Evolutionary conservation across 495 filamentous ascomycete species (phyloP).

Genomic region (Aspergillus homomorphus): DNA sequence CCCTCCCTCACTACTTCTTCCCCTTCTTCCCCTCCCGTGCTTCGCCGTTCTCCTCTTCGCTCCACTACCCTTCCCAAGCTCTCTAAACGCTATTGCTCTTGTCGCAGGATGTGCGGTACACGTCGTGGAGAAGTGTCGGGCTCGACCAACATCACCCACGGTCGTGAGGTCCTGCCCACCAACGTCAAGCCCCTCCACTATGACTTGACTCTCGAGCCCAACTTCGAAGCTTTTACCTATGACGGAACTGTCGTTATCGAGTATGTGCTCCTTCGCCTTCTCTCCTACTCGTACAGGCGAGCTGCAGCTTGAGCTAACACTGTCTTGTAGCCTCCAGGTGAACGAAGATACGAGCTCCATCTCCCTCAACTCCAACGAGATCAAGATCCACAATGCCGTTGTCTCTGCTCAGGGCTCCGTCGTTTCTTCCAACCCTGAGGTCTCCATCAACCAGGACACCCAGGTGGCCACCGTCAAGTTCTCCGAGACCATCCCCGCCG

Average conservation of each 20-base stretch:
- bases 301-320: slow-evolving; percentile 10
- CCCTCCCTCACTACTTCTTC: slow-evolving; percentile 20
- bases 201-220: slow-evolving; percentile 63
- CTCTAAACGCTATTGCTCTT: slow-evolving; percentile 47
- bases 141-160: slow-evolving; percentile 50
- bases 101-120: slow-evolving; percentile 50
- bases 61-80: slow-evolving; percentile 34
- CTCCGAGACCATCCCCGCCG: slow-evolving; percentile 53
- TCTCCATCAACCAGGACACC: slow-evolving; percentile 54
- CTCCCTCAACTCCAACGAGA: slow-evolving; percentile 80
- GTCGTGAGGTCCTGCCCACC: slow-evolving; percentile 63
- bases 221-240: slow-evolving; percentile 62
- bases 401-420: slow-evolving; percentile 50
- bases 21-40: slow-evolving; percentile 19
- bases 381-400: slow-evolving; percentile 76
- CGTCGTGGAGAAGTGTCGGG: slow-evolving; percentile 41
- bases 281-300: neutral
- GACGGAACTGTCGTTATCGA: slow-evolving; percentile 62
- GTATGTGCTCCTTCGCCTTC: slow-evolving; percentile 35
- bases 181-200: slow-evolving; percentile 68
- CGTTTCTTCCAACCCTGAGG: slow-evolving; percentile 49
- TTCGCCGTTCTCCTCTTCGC: slow-evolving; percentile 12
- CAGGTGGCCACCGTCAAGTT: slow-evolving; percentile 63
- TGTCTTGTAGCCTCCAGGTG: slow-evolving; percentile 62
- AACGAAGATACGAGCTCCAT: slow-evolving; percentile 81